Conservation (phyloP, 352 stramenopile genomes). For the Phytophthora palmivora region DNA sequence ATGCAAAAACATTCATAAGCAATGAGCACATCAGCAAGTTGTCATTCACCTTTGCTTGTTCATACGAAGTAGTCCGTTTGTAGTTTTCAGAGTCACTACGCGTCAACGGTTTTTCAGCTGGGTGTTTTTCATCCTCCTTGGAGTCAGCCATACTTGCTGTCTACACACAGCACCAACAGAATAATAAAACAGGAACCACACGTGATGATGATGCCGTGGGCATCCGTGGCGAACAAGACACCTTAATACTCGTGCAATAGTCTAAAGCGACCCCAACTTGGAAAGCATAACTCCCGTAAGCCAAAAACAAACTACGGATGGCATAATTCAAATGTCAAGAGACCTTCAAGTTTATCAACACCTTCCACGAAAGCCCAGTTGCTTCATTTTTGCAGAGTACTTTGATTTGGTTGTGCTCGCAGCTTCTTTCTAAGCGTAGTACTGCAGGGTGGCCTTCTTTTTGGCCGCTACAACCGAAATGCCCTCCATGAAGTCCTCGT, state of each 20-base stretch:
- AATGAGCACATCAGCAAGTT: no score
- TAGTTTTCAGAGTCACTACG: constrained; percentile 10
- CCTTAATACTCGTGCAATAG: neutral
- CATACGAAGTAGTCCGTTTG: constrained; percentile 16
- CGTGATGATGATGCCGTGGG: constrained; percentile 10
- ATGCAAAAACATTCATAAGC: no score
- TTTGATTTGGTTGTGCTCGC: constrained; percentile 3
- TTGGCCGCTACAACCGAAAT: constrained; percentile 98
- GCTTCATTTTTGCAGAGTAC: constrained; percentile 12
- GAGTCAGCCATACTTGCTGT: constrained; percentile 14
- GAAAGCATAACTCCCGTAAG: constrained; percentile 15
- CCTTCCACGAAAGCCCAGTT: constrained; percentile 2
- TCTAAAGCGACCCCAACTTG: constrained; percentile 19
- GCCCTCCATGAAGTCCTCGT: constrained; percentile 99
- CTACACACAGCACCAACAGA: neutral
- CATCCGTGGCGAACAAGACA: constrained; percentile 14
- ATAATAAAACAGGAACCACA: constrained; percentile 4
- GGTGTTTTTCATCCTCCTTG: neutral
- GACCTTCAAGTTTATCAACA: no score
- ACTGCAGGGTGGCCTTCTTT: constrained; percentile 98
- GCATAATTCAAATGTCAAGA: no score
- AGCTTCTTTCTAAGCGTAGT: constrained; percentile 92
- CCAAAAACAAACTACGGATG: no score
- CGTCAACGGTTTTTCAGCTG: constrained; percentile 4
- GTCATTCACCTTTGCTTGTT: constrained; percentile 28